Percentiles rank a stretch among this genome's conserved stretches.
Evolutionary conservation across 1,284 basidiomycete genomes (phyloP).

Genomic region (Puccinia polysora): DNA sequence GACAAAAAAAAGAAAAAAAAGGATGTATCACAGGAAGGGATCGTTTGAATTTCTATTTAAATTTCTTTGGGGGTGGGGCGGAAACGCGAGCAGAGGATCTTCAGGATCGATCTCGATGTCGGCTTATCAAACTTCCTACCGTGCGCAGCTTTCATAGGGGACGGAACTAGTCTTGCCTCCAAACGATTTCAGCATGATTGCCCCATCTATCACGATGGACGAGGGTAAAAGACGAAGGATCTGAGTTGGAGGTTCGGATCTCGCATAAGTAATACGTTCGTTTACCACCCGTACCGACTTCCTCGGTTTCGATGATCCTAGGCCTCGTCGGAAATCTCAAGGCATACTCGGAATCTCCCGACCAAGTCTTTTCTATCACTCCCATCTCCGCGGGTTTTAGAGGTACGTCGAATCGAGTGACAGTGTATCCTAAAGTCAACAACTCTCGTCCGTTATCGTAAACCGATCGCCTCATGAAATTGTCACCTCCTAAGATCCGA

Average conservation of each 20-base stretch:
- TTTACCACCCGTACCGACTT: slow-evolving; percentile 31
- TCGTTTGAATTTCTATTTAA: no score
- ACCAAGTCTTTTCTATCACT: slow-evolving; percentile 44
- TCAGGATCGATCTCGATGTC: no score
- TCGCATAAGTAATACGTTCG: slow-evolving; percentile 23
- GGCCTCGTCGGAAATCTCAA: slow-evolving; percentile 12
- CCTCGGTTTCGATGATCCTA: slow-evolving; percentile 18
- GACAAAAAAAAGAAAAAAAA: no score
- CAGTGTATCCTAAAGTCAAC: slow-evolving; percentile 46
- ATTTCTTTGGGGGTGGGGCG: no score
- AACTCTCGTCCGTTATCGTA: slow-evolving; percentile 48
- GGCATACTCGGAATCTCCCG: slow-evolving; percentile 16
- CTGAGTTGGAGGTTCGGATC: not conserved
- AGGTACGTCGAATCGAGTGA: slow-evolving; percentile 47
- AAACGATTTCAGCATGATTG: slow-evolving; percentile 16
- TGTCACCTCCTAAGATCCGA: slow-evolving; percentile 49
- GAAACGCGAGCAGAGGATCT: no score
- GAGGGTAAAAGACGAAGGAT: slow-evolving; percentile 2
- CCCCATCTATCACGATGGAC: slow-evolving; percentile 27
- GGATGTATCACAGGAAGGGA: no score
- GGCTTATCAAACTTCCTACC: no score
- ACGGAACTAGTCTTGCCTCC: slow-evolving; percentile 14
- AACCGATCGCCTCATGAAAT: slow-evolving; percentile 48
- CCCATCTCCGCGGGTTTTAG: slow-evolving; percentile 43
- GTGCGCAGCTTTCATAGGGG: no score